Conservation (phyloP, 345 rosid species). For the Anacardium occidentale region DNA sequence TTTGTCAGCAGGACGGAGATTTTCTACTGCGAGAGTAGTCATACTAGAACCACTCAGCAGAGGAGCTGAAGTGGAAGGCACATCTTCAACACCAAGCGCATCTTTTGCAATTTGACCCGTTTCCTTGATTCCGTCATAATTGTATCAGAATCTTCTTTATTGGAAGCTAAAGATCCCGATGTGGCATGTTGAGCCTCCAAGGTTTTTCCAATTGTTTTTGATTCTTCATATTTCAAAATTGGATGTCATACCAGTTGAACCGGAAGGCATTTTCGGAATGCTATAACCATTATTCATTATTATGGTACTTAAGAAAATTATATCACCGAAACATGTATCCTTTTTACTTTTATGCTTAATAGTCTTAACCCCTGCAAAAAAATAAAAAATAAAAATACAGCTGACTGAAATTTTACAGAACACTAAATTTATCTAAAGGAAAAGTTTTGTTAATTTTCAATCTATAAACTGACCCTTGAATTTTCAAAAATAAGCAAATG, state of each 20-base stretch:
- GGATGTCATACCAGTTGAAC: constrained; percentile 29
- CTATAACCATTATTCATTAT: constrained; percentile 55
- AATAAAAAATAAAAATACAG: constrained; percentile 10
- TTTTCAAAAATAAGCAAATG: too few relatives aligned
- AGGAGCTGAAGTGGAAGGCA: constrained; percentile 37
- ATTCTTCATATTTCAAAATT: constrained; percentile 25
- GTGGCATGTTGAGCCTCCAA: constrained; percentile 18
- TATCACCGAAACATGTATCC: constrained; percentile 35
- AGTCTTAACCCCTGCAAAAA: constrained; percentile 50
- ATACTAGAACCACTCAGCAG: constrained; percentile 24
- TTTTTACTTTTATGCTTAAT: constrained; percentile 32
- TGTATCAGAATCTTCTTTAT: constrained; percentile 22
- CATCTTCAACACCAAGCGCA: constrained; percentile 20
- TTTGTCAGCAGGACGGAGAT: constrained; percentile 25
- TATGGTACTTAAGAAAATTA: constrained; percentile 59
- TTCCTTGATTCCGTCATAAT: constrained; percentile 29
- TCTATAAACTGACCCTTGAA: background rate
- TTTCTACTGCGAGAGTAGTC: constrained; percentile 25
- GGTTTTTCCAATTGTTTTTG: constrained; percentile 24
- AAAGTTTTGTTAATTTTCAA: too few relatives aligned
- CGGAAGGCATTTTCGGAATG: constrained; percentile 51
- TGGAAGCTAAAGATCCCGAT: constrained; percentile 29
- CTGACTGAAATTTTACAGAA: constrained; percentile 1
- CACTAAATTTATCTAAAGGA: too few relatives aligned
- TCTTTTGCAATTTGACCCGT: constrained; percentile 26